Evolutionary conservation across 2,329 filamentous ascomycete genomes (phyloP).

Genomic region (Hypoxylon rubiginosum): DNA sequence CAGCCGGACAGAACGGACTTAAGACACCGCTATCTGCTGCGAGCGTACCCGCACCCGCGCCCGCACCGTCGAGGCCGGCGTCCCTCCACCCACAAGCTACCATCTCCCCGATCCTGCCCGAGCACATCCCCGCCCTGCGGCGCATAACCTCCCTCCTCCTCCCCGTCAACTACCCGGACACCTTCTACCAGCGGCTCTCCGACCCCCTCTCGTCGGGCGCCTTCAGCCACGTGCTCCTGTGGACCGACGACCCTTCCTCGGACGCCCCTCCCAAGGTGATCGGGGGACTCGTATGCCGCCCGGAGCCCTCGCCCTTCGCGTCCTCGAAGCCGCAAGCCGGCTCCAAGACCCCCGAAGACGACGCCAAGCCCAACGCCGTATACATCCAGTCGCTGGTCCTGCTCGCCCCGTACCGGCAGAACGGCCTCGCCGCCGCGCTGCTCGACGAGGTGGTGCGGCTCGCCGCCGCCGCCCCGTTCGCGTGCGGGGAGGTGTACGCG

Average conservation of each 20-base stretch:
- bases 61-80: slow-evolving; percentile 34
- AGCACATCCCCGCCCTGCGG: slow-evolving; percentile 70
- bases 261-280: slow-evolving; percentile 62
- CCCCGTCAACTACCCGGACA: slow-evolving; percentile 73
- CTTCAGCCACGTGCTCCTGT: slow-evolving; percentile 72
- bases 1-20: slow-evolving; percentile 14
- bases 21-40: slow-evolving; percentile 36
- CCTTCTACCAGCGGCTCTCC: slow-evolving; percentile 70
- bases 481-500: slow-evolving; percentile 66
- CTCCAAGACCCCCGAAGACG: slow-evolving; percentile 16
- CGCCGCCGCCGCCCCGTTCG: slow-evolving; percentile 54
- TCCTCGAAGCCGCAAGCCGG: slow-evolving; percentile 18
- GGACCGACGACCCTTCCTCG: slow-evolving; percentile 59
- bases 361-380: slow-evolving; percentile 60
- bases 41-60: not conserved
- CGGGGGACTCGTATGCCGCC: slow-evolving; percentile 73
- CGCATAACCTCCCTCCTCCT: slow-evolving; percentile 76
- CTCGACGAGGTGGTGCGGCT: slow-evolving; percentile 66
- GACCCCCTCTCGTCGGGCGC: slow-evolving; percentile 63
- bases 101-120: slow-evolving; percentile 64
- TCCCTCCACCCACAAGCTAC: slow-evolving; percentile 63
- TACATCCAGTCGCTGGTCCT: slow-evolving; percentile 76
- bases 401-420: slow-evolving; percentile 71
- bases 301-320: slow-evolving; percentile 64
- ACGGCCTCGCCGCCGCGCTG: slow-evolving; percentile 70